Base-by-base conservation (phyloP, 345 rosid genomes). In the Cardamine occulta region DNA sequence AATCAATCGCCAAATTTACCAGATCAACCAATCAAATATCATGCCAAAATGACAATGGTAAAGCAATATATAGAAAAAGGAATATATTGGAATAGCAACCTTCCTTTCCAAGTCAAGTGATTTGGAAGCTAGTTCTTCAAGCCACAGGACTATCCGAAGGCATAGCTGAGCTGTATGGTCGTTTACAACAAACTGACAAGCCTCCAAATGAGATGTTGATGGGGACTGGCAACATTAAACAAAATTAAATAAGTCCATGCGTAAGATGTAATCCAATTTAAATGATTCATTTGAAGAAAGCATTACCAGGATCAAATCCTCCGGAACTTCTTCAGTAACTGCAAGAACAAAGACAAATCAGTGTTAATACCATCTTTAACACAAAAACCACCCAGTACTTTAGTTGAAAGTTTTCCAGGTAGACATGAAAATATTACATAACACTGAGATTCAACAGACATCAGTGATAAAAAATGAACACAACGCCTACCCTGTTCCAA, bases 111-210 rank as follows among this genome's bases (percentile, higher is more conserved):
- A 81, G 72, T 95, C 96, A 70, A 95, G 99, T 71, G 91, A 87
- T 82, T 95, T 90, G 54, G 99, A 92, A 67, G 97, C 99, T 80
- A 95, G 80, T 48, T 86, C 97, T 83, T 95, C 97, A 39, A 95
- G 88, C 99, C 99, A 95, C 44, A 87, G 90, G 85, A 92, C 88
- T 66, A 95, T 86, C 39, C 99, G 96, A 73, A 92, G 96, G 84
- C 99, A 92, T 63, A 92, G 75, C 73, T 95, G 97, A 67, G 97
- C 92, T 68, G 93, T 89, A 75, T 86, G 99, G 81, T 90, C 90
- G 65, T 87, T 89, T 77, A 82, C 84, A 79, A 87, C 96, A 84
- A 90, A 90, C 80, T 87, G 96, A 73, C 97, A 87, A 74, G 99
- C 93, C 83, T 88, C 99, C 78, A 92, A 78, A 85, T 95, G 97